Conservation (phyloP, 441 rosid genomes). For the Erysimum cheiri region DNA sequence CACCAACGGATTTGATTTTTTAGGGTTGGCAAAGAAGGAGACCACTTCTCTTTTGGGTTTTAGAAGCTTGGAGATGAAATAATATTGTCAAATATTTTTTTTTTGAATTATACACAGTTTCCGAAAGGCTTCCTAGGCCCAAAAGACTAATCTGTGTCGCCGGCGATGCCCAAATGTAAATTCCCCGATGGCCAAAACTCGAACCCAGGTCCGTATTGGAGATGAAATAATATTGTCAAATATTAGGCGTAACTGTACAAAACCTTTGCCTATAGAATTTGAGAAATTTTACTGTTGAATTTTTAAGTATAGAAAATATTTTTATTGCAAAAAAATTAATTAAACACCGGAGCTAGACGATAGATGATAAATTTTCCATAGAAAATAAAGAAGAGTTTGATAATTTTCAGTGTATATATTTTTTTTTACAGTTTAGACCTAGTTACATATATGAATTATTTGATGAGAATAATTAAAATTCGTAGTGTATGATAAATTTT, state of each 20-base stretch:
- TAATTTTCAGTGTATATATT: not conserved
- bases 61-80: too few relatives aligned
- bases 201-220: too few relatives aligned
- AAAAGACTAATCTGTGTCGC: too few relatives aligned
- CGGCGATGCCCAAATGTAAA: too few relatives aligned
- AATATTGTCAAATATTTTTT: too few relatives aligned
- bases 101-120: too few relatives aligned
- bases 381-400: not conserved
- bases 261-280: slow-evolving; percentile 30
- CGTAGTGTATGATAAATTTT: not conserved
- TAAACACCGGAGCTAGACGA: not conserved
- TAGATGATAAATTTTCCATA: not conserved
- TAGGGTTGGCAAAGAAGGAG: slow-evolving; percentile 60
- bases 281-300: not conserved
- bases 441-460: too few relatives aligned
- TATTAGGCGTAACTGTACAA: slow-evolving; percentile 39
- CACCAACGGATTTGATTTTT: slow-evolving; percentile 64
- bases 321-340: not conserved
- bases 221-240: slow-evolving; percentile 56
- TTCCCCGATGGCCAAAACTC: too few relatives aligned
- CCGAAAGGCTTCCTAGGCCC: too few relatives aligned
- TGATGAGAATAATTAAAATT: not conserved
- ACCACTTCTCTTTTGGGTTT: slow-evolving; percentile 61
- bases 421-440: not conserved
- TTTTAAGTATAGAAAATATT: not conserved